phyloP scores from a whole-genome alignment of 805 yeast species.

The Ogataea haglerorum region DNA sequence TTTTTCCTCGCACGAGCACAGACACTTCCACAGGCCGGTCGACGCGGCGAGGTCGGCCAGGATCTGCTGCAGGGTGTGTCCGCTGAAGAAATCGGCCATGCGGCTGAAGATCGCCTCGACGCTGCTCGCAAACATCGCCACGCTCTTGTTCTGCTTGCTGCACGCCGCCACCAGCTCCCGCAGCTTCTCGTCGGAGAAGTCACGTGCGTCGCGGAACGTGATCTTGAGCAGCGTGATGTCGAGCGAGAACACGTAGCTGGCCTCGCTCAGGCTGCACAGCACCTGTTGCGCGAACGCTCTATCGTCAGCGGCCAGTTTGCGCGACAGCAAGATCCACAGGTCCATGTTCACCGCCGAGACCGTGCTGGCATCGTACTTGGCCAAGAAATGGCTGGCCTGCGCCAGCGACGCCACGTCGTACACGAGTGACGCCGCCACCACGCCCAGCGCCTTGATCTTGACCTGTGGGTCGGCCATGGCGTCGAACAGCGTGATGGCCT shows the following conservation, averaged over 20 bases:
- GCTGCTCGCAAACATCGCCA: constrained; percentile 15
- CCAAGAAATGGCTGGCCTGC: constrained; percentile 21
- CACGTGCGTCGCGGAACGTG: constrained; percentile 10
- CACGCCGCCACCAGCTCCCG: constrained; percentile 23
- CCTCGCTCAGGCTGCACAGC: constrained; percentile 16
- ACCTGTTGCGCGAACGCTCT: constrained; percentile 14
- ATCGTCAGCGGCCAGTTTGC: constrained; percentile 22
- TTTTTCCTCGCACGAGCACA: constrained; percentile 57
- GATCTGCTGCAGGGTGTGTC: constrained; percentile 30
- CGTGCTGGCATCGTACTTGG: constrained; percentile 15
- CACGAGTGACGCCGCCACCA: constrained; percentile 19
- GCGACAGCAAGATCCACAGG: constrained; percentile 25
- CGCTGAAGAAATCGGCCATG: constrained; percentile 24
- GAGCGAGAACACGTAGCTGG: constrained; percentile 20
- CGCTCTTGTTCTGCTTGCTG: constrained; percentile 28
- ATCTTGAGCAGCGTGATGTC: constrained; percentile 24
- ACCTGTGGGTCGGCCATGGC: constrained; percentile 14
- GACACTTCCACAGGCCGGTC: constrained; percentile 69
- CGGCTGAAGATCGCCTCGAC: constrained; percentile 26
- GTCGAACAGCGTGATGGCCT: constrained; percentile 34
- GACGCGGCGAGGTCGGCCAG: constrained; percentile 43
- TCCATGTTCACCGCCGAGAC: constrained; percentile 21
- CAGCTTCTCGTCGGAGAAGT: constrained; percentile 16
- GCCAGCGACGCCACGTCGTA: constrained; percentile 27
- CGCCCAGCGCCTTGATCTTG: constrained; percentile 16